Conservation (phyloP, 192 early-diverging fungal species). For the Coemansia sp. region DNA sequence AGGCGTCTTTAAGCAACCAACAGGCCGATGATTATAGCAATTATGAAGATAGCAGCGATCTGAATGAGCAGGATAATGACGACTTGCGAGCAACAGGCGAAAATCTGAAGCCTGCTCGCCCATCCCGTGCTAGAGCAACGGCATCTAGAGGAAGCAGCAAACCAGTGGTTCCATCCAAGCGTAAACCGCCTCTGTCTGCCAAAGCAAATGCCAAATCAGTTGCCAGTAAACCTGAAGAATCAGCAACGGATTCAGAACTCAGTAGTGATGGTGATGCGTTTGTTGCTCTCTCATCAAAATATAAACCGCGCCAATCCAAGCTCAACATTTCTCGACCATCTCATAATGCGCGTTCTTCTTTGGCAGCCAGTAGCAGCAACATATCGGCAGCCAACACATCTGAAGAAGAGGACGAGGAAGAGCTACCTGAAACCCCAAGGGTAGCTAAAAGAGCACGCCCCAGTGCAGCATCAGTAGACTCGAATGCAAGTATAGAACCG, state of each 20-base stretch:
- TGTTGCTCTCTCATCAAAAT: not conserved
- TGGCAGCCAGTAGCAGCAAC: not conserved
- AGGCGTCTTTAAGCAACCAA: not conserved
- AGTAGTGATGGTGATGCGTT: not conserved
- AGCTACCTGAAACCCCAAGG: not conserved
- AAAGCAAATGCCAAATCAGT: not conserved
- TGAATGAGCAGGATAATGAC: not conserved
- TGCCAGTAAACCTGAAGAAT: not conserved
- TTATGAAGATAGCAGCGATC: not conserved
- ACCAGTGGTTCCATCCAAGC: slow-evolving; percentile 1
- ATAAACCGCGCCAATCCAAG: not conserved
- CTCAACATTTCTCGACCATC: slow-evolving; percentile 26
- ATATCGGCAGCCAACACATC: slow-evolving; percentile 4
- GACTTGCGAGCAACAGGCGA: slow-evolving; percentile 7
- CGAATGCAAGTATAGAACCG: slow-evolving; percentile 3
- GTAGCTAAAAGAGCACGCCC: not conserved
- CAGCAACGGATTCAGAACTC: not conserved
- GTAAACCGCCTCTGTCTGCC: not conserved
- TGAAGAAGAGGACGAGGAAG: not conserved
- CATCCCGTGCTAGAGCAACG: not conserved
- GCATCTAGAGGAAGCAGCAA: not conserved
- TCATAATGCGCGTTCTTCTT: slow-evolving; percentile 36
- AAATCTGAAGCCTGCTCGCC: not conserved
- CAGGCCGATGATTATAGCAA: not conserved
- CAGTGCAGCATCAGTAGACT: slow-evolving; percentile 7